These are phyloP conservation scores for Lipomyces lipofer DNA, from an alignment of 805 yeast species.

Conservation along the genomic window DNA sequence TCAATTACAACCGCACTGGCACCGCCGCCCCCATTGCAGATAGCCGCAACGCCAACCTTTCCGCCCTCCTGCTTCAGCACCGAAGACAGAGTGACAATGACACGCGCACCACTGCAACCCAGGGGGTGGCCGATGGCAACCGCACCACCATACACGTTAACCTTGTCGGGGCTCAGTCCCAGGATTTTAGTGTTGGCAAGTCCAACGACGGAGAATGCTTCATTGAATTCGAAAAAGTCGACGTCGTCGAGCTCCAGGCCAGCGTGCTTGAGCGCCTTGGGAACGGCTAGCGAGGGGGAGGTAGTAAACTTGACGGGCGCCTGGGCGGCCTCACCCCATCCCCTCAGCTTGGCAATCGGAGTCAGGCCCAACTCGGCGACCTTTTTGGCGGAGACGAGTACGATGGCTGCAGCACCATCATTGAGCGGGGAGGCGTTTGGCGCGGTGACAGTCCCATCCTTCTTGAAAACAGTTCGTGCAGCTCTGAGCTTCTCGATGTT, in stretches of 20 bases:
- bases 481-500: constrained; percentile 72
- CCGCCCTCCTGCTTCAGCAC: constrained; percentile 83
- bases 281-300: constrained; percentile 92
- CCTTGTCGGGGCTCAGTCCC: constrained; percentile 49
- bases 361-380: constrained; percentile 80
- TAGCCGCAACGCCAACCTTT: constrained; percentile 89
- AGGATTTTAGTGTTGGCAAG: constrained; percentile 79
- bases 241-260: constrained; percentile 62
- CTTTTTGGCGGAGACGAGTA: constrained; percentile 81
- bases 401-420: constrained; percentile 97
- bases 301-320: constrained; percentile 93
- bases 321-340: constrained; percentile 99
- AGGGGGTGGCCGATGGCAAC: constrained; percentile 96
- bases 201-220: constrained; percentile 97
- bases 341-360: constrained; percentile 84
- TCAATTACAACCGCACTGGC: constrained; percentile 83
- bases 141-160: constrained; percentile 95
- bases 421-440: constrained; percentile 95
- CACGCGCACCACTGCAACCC: constrained; percentile 95
- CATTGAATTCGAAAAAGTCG: constrained; percentile 93
- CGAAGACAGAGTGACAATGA: constrained; percentile 79
- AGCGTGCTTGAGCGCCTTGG: constrained; percentile 92
- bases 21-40: constrained; percentile 99
- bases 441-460: constrained; percentile 95
- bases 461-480: constrained; percentile 94